Evolutionary conservation across 768 basidiomycete genomes (phyloP).

Genomic region (Trametes cingulata): DNA sequence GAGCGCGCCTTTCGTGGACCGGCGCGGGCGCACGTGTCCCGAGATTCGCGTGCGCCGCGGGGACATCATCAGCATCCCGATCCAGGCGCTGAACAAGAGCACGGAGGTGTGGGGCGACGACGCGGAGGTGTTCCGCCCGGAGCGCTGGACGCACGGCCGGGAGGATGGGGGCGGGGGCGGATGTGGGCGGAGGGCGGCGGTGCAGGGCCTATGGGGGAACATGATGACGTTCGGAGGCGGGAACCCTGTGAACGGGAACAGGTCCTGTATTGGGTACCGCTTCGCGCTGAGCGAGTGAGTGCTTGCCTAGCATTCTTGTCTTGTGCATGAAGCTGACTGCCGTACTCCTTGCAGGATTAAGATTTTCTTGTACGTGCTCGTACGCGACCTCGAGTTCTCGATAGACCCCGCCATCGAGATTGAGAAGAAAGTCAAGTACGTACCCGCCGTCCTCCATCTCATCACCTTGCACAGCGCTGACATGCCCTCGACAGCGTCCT

Average conservation of each 20-base stretch:
- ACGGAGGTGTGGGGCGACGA: slow-evolving; percentile 63
- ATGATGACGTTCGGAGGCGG: slow-evolving; percentile 59
- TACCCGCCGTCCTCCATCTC: slow-evolving; percentile 24
- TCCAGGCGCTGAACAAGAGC: slow-evolving; percentile 60
- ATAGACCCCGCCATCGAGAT: slow-evolving; percentile 53
- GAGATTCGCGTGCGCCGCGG: slow-evolving; percentile 36
- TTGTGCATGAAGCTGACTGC: background rate
- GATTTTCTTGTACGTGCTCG: slow-evolving; percentile 57
- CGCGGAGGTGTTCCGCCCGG: slow-evolving; percentile 58
- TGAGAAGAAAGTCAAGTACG: slow-evolving; percentile 67
- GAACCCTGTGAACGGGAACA: slow-evolving; percentile 49
- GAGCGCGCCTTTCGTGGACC: slow-evolving; percentile 31
- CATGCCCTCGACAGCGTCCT: slow-evolving; percentile 41
- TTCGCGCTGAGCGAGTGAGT: slow-evolving; percentile 64
- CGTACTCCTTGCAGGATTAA: slow-evolving; percentile 52
- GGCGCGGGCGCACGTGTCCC: slow-evolving; percentile 17
- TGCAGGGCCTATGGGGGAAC: slow-evolving; percentile 55
- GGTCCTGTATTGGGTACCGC: slow-evolving; percentile 62
- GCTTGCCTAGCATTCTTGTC: background rate
- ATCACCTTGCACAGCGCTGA: slow-evolving; percentile 18
- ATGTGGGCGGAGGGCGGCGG: slow-evolving; percentile 45
- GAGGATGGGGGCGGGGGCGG: background rate
- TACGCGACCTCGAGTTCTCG: slow-evolving; percentile 57
- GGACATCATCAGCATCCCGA: slow-evolving; percentile 60
- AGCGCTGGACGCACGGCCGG: slow-evolving; percentile 20